Evolutionary conservation across 2,329 filamentous ascomycete species (phyloP).

Genomic region (Ophiostoma himal-ulmi): DNA sequence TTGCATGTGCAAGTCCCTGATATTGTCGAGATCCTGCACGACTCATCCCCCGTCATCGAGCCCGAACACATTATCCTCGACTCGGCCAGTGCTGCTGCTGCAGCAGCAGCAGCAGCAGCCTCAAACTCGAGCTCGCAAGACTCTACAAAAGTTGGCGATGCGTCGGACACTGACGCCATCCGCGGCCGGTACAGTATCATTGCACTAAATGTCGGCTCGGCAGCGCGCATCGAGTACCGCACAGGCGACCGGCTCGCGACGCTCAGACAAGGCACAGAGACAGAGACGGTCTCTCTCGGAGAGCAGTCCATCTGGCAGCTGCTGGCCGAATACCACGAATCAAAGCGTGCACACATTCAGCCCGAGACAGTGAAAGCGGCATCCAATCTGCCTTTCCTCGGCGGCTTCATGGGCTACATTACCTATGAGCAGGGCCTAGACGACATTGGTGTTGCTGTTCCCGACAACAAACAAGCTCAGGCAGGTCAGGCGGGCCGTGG

Average conservation of each 20-base stretch:
- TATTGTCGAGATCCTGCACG: conserved; percentile 45
- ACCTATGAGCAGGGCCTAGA: conserved; percentile 77
- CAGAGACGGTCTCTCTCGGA: conserved; percentile 27
- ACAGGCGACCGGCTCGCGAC: conserved; percentile 42
- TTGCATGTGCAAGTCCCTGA: conserved; percentile 46
- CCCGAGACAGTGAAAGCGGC: too few species aligned
- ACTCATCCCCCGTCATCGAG: conserved; percentile 17
- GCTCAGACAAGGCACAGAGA: conserved; percentile 21
- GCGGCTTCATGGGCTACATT: conserved; percentile 77
- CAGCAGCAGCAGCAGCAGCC: conserved; percentile 18
- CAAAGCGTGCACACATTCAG: conserved; percentile 13
- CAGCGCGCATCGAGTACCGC: conserved; percentile 53
- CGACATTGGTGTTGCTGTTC: conserved; percentile 46
- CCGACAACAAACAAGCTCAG: too few species aligned
- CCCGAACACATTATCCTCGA: conserved; percentile 52
- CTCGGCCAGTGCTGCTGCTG: conserved; percentile 49
- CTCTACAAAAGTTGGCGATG: not conserved
- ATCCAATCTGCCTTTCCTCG: conserved; percentile 58
- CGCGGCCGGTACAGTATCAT: conserved; percentile 68
- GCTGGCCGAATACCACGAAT: conserved; percentile 42
- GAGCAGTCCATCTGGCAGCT: conserved; percentile 45
- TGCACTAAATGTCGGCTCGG: conserved; percentile 55
- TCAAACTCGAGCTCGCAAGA: not conserved
- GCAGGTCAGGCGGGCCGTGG: conserved; percentile 28
- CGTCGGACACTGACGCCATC: conserved; percentile 30